phyloP scores from a whole-genome alignment of 768 basidiomycete genomes.

The Lyophyllum shimeji region DNA sequence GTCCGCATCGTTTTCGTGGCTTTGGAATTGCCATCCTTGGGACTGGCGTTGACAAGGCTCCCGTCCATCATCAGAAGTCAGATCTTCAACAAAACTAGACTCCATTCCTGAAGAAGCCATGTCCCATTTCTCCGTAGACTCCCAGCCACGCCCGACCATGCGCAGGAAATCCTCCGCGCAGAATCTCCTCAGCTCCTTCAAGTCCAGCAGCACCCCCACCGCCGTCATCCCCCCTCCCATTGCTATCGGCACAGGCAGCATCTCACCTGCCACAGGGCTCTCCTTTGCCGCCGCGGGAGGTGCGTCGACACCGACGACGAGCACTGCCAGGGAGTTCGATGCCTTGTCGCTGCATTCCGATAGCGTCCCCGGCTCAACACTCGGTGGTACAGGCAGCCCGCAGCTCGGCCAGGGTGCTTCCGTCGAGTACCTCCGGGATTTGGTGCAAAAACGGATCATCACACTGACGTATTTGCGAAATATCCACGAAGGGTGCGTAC shows the following conservation, averaged over 20 bases:
- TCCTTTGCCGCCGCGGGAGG: conserved; percentile 35
- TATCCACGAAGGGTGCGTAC: conserved; percentile 82
- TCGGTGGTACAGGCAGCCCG: conserved; percentile 40
- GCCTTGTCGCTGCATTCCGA: conserved; percentile 64
- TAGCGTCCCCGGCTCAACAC: conserved; percentile 28
- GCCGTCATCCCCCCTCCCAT: conserved; percentile 33
- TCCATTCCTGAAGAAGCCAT: conserved; percentile 22
- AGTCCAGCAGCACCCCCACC: conserved; percentile 29
- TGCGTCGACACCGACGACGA: conserved; percentile 40
- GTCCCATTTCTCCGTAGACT: conserved; percentile 37
- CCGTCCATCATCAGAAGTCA: conserved; percentile 8
- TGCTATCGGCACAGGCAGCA: conserved; percentile 27
- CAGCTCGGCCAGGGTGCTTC: conserved; percentile 64
- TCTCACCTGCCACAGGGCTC: conserved; percentile 36
- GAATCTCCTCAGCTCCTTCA: conserved; percentile 80
- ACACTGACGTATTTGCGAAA: conserved; percentile 84
- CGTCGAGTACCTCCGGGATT: conserved; percentile 75
- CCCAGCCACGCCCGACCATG: conserved; percentile 55
- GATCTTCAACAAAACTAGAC: conserved; percentile 3
- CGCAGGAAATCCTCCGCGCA: conserved; percentile 86
- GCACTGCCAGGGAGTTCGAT: conserved; percentile 67
- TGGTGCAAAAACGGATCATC: conserved; percentile 81
- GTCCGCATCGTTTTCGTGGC: no score
- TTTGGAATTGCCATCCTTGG: background rate
- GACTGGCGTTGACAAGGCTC: background rate